Percentiles rank a stretch among this genome's conserved stretches.
Conservation (phyloP, 2,329 filamentous ascomycete genomes). For the Myriosclerotinia scirpicola region DNA sequence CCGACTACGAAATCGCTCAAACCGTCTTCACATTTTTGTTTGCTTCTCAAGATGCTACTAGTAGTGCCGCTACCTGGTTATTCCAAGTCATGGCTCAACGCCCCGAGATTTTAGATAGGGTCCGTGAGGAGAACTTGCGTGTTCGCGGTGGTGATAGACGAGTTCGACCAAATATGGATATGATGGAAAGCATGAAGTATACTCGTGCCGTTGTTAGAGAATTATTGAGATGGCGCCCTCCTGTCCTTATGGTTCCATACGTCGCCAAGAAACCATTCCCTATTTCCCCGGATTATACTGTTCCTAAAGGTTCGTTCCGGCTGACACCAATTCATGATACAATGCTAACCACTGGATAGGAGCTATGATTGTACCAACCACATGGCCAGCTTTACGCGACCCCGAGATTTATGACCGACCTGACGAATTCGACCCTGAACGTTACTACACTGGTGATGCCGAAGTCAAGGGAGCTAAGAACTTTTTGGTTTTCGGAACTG, state of each 20-base stretch:
- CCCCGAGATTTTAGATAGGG: conserved; percentile 85
- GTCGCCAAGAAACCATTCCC: conserved; percentile 93
- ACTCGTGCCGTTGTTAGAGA: conserved; percentile 91
- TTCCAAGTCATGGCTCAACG: conserved; percentile 94
- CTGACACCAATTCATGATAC: background rate
- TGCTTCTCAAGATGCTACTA: conserved; percentile 95
- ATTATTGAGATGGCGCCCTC: conserved; percentile 88
- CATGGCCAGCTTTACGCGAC: conserved; percentile 87
- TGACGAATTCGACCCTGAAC: conserved; percentile 84
- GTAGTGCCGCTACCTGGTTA: conserved; percentile 88
- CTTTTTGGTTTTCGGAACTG: conserved; percentile 93
- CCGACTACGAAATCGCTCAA: conserved; percentile 87
- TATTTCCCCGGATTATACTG: conserved; percentile 82
- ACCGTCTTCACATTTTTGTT: conserved; percentile 97
- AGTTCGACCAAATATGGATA: conserved; percentile 72
- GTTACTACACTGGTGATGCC: conserved; percentile 87
- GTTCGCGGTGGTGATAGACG: conserved; percentile 73
- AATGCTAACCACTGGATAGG: conserved; percentile 47
- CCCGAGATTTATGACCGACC: conserved; percentile 89
- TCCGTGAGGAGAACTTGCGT: conserved; percentile 85
- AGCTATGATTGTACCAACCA: conserved; percentile 91
- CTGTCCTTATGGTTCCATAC: conserved; percentile 97
- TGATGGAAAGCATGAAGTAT: conserved; percentile 85
- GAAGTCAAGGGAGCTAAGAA: conserved; percentile 83
- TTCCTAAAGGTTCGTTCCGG: conserved; percentile 71